Base-by-base conservation (phyloP, 1,284 basidiomycete species). In the Sutorius eximius region DNA sequence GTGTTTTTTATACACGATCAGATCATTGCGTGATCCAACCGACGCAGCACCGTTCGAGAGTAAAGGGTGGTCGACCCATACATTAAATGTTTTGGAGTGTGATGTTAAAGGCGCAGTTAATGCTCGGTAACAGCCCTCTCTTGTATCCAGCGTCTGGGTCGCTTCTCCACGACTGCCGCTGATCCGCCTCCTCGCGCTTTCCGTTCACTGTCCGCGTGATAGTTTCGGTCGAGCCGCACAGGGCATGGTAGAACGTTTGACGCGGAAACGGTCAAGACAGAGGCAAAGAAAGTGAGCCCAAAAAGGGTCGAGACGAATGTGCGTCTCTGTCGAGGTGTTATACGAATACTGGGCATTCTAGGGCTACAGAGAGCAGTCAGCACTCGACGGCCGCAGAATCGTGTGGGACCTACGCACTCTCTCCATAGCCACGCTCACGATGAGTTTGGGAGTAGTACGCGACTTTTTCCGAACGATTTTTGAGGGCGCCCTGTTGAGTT, bases 81-180 rank as follows among this genome's bases (percentile, higher is more conserved):
- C 13, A 61, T 61, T 44, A 32, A 32, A 63, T 50, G 50, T 15
- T 15, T 37, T 36, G 18, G 41, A n/a, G 45, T 32, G 46, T 32
- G 42, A 42, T 44, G 33, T 43, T 37, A 38, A n/a, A 42, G 49
- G 54, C 16, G 47, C 27, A 32, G n/a, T 63, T 45, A 69, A 53
- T 45, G 57, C 40, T 66, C 61, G 12, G 60, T 44, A 38, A 62
- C 53, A 42, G 42, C 67, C 64, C 75, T 86, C 71, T 92, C 89
- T 71, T 90, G 85, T 67, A 92, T 91, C 89, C 89, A 92, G 59
- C 86, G 78, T 64, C 82, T 78, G n/a, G 86, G 83, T 52, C 81
- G 76, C 73, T 82, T 88, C 59, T 81, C 79, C n/a, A 78, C 70
- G 3, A 86, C 76, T 13, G 75, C 76, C 30, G 78, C 68, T 29